Evolutionary conservation across 352 stramenopile species (phyloP).

Genomic region (Peronospora tabacina): DNA sequence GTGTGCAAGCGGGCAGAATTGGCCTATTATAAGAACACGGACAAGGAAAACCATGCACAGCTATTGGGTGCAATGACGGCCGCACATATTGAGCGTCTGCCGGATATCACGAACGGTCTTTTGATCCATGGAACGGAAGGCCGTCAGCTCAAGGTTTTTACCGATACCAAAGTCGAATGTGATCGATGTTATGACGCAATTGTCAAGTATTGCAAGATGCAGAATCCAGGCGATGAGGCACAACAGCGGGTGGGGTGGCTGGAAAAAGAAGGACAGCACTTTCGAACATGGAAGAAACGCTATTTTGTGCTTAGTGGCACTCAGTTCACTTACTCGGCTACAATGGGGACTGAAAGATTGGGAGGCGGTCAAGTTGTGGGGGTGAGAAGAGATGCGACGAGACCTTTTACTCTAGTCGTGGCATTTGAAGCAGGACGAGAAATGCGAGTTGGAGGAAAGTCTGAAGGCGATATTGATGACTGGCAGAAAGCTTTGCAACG

Average conservation of each 20-base stretch:
- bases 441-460: conserved; percentile 54
- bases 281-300: conserved; percentile 64
- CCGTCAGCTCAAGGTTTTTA: conserved; percentile 74
- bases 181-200: conserved; percentile 71
- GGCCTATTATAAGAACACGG: conserved; percentile 76
- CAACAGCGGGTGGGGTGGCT: conserved; percentile 49
- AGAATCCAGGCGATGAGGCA: conserved; percentile 20
- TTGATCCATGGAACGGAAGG: conserved; percentile 56
- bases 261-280: conserved; percentile 60
- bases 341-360: conserved; percentile 42
- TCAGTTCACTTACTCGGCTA: conserved; percentile 52
- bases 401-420: conserved; percentile 50
- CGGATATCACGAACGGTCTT: conserved; percentile 69
- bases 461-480: conserved; percentile 57
- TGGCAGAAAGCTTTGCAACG: conserved; percentile 58
- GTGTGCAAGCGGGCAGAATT: conserved; percentile 67
- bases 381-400: conserved; percentile 45
- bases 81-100: conserved; percentile 49
- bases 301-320: conserved; percentile 64
- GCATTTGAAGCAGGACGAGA: conserved; percentile 59
- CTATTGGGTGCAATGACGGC: conserved; percentile 64
- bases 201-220: conserved; percentile 35
- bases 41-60: conserved; percentile 56
- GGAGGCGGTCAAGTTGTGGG: conserved; percentile 49
- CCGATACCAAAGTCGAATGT: conserved; percentile 57